These are phyloP conservation scores for Rhododendron ferrugineum DNA, from an alignment of 148 eudicot genomes.

Conservation along the genomic window DNA sequence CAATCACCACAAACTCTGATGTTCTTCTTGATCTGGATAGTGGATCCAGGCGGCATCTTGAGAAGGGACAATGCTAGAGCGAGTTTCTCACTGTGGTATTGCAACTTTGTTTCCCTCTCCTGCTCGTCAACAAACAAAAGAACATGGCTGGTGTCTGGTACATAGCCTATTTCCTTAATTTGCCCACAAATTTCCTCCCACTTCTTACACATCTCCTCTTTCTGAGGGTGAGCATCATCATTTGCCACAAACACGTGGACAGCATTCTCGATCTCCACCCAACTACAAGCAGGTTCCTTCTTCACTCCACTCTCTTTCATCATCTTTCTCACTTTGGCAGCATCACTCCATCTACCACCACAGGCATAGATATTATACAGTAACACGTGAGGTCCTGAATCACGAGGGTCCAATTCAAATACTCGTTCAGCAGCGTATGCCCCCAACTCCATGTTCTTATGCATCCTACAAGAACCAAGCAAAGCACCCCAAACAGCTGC, in stretches of 20 bases:
- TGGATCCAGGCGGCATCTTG: constrained; percentile 8
- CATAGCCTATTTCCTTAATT: constrained; percentile 11
- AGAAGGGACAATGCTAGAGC: constrained; percentile 12
- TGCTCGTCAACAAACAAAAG: constrained; percentile 10
- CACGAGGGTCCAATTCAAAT: constrained; percentile 17
- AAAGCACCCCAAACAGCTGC: constrained; percentile 26
- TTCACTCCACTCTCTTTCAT: constrained; percentile 11
- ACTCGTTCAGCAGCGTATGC: constrained; percentile 13
- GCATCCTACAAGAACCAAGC: constrained; percentile 22
- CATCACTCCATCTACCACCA: constrained; percentile 16
- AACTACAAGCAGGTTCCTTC: constrained; percentile 16
- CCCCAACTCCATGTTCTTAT: constrained; percentile 19
- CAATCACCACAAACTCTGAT: constrained; percentile 17
- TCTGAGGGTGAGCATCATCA: constrained; percentile 12
- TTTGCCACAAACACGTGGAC: constrained; percentile 17
- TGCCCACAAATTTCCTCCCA: constrained; percentile 9
- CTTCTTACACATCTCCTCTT: constrained; percentile 3
- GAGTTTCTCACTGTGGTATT: constrained; percentile 13
- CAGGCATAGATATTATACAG: constrained; percentile 20
- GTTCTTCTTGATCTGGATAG: constrained; percentile 8
- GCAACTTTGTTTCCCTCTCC: constrained; percentile 12
- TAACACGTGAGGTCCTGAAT: constrained; percentile 16
- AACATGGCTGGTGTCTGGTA: constrained; percentile 10
- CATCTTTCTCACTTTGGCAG: constrained; percentile 18
- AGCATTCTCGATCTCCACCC: constrained; percentile 13